A percentile compares a stretch with the other conserved stretches of the same genome.
phyloP scores from a whole-genome alignment of 1,139 yeast genomes.

The Kurtzmaniella natalensis region DNA sequence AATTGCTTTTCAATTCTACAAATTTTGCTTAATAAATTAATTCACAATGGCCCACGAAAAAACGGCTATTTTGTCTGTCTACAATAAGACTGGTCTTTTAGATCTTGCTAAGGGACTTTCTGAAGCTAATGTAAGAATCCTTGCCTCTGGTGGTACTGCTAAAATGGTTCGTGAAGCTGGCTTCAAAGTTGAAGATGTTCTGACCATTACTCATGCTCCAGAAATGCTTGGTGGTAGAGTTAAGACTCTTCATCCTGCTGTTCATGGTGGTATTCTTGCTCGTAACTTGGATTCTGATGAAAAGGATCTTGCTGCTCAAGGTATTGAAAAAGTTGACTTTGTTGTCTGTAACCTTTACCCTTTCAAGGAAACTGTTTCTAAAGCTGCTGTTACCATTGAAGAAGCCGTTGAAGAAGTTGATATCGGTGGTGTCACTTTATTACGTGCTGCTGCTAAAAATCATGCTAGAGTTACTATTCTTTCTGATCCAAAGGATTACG shows the following conservation, averaged over 20 bases:
- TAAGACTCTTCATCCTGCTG: constrained; percentile 97
- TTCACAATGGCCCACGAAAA: constrained; percentile 44
- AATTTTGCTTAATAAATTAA: constrained; percentile 1
- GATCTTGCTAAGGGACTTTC: constrained; percentile 94
- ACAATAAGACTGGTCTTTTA: constrained; percentile 92
- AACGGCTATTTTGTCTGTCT: constrained; percentile 94
- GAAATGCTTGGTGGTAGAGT: constrained; percentile 99
- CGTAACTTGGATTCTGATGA: constrained; percentile 89
- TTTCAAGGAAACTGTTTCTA: constrained; percentile 93
- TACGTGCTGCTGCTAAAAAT: constrained; percentile 98
- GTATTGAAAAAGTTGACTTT: constrained; percentile 90
- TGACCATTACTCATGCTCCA: constrained; percentile 94
- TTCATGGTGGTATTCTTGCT: constrained; percentile 97
- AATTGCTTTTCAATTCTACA: constrained; percentile 1
- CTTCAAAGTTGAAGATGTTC: constrained; percentile 94
- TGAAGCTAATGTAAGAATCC: constrained; percentile 80
- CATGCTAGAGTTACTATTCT: constrained; percentile 93
- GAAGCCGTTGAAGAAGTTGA: constrained; percentile 99
- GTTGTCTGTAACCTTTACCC: constrained; percentile 98
- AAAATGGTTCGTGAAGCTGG: constrained; percentile 94
- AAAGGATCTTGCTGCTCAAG: constrained; percentile 77
- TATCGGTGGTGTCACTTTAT: constrained; percentile 95
- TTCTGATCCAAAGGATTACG: constrained; percentile 91
- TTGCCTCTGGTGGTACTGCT: constrained; percentile 98
- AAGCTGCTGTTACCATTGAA: constrained; percentile 89